Percentiles rank a stretch among this genome's conserved stretches.
Conservation (phyloP, 129 eudicot genomes). For the Flaveria sonorensis region DNA sequence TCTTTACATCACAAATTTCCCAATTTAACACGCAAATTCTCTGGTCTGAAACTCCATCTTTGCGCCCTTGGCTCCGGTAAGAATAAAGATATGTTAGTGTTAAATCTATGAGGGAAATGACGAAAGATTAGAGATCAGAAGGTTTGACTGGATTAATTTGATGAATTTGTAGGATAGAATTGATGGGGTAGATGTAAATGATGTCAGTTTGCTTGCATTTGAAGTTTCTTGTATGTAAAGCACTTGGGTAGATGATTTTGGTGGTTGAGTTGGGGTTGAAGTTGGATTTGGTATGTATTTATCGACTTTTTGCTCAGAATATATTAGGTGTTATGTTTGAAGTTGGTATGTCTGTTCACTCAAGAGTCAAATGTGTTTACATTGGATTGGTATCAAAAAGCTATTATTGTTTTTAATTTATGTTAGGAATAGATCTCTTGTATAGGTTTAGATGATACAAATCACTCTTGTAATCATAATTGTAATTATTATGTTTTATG, state of each 20-base stretch:
- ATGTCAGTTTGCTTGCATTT: conserved; percentile 6
- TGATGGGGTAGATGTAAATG: too few species aligned
- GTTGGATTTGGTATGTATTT: background rate
- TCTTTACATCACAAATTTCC: conserved; percentile 17
- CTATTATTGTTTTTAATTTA: too few species aligned
- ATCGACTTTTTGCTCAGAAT: background rate
- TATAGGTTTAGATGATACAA: too few species aligned
- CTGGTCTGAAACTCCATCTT: conserved; percentile 14
- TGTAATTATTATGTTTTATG: too few species aligned
- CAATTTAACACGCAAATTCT: conserved; percentile 33
- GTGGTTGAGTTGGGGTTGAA: background rate
- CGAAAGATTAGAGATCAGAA: conserved; percentile 18
- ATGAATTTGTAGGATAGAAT: too few species aligned
- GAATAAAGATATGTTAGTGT: conserved; percentile 1
- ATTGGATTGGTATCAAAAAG: too few species aligned
- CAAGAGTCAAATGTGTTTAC: conserved; percentile 17
- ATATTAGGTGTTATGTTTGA: background rate
- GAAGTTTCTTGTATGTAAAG: background rate
- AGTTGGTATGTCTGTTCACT: conserved; percentile 14
- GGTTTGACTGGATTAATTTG: too few species aligned
- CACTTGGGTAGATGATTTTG: background rate
- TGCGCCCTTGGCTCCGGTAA: background rate
- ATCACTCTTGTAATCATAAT: too few species aligned
- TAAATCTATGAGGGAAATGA: conserved; percentile 4
- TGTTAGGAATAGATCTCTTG: too few species aligned